A percentile compares a stretch with the other conserved stretches of the same genome.
Evolutionary conservation across 306 rosid species (phyloP).

Genomic region (Dryas drummondii): DNA sequence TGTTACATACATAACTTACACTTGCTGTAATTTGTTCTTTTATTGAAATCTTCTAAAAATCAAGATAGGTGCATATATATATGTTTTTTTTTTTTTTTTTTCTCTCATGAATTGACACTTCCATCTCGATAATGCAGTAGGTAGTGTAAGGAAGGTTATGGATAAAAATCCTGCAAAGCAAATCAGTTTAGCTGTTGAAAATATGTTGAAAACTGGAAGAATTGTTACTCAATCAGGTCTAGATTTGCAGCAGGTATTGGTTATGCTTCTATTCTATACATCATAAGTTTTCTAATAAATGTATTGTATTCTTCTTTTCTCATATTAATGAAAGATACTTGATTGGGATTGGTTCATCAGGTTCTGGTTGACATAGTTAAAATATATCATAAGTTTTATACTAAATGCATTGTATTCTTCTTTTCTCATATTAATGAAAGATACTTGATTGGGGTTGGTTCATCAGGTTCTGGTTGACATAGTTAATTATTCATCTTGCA

Average conservation of each 20-base stretch:
- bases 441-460: not conserved
- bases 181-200: conserved; percentile 60
- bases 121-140: conserved; percentile 44
- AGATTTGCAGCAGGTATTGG: conserved; percentile 89
- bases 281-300: not conserved
- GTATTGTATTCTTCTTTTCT: not conserved
- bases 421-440: not conserved
- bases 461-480: not conserved
- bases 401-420: not conserved
- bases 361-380: not conserved
- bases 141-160: conserved; percentile 57
- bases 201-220: conserved; percentile 82
- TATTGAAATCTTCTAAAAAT: not conserved
- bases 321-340: not conserved
- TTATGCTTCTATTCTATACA: conserved; percentile 4
- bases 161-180: conserved; percentile 50
- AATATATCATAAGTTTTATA: not conserved
- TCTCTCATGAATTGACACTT: conserved; percentile 11
- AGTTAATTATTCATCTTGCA: not conserved
- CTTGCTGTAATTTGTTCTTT: not conserved
- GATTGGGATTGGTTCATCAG: not conserved
- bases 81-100: not conserved
- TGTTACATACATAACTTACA: not conserved
- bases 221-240: conserved; percentile 58
- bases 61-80: not conserved